Base-by-base conservation (phyloP, 2,329 filamentous ascomycete genomes). In the Talaromyces sp. region DNA sequence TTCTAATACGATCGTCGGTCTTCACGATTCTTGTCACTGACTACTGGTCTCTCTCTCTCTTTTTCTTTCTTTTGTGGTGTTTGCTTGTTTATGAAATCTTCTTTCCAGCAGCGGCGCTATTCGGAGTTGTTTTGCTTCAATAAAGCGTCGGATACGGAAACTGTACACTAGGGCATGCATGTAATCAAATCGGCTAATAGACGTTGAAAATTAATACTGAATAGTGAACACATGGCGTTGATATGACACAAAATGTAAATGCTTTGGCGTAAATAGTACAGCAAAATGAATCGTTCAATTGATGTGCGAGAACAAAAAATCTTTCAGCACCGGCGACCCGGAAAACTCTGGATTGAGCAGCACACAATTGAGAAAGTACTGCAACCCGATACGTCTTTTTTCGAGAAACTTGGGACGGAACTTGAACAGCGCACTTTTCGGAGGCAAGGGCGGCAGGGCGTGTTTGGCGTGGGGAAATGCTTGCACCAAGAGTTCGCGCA, bases 291-390 rank as follows among this genome's bases (percentile, higher is more conserved):
- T 41, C n/a, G 35, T 26, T 61, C 32, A 61, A 41, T 43, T 46
- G 51, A 61, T 27, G 19, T 54, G 53, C 29, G 60, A 53, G 32
- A 62, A 62, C 35, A 62, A 32, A 57, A 56, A 62, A 51, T 62
- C 60, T 35, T 59, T 62, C 46, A 62, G 43, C 17, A 62, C 60
- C 35, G 60, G 60, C 53, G 91, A 94, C 11, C 90, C 89, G 35
- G 92, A 90, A 71, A 97, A 97, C 74, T 97, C 92, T 0, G 93
- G 93, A 73, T 97, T 97, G 31, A 97, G 78, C 65, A 97, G 77
- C 63, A 97, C 88, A 77, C 92, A 97, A 72, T 96, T 96, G 58
- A 99, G 79, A 72, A 97, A 99, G 72, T 97, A 96, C 71, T 91
- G 88, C 61, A 99, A 79, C 6, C 92, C 93, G 48, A 85, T 82